Evolutionary conservation across 345 rosid genomes (phyloP), one percentile per base, ranked within the genome.

Genomic region (Ricinus communis): DNA sequence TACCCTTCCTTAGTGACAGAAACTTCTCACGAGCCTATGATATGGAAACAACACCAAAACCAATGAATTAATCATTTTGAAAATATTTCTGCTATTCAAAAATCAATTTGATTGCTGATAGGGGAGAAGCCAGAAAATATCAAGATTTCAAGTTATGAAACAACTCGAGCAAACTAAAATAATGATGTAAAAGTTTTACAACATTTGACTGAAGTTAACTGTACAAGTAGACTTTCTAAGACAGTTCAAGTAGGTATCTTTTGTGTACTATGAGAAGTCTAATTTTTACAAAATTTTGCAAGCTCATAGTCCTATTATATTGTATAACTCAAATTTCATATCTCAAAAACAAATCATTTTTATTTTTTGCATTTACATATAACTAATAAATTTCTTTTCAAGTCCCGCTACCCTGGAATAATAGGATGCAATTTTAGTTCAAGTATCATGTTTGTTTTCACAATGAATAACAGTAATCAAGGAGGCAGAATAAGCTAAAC

Each of bases 21-120:
- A 90, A 94, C 84, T 91, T 94, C 82, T 94, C 98, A 70, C 98
- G 97, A 75, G 97, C 93, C 98, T 94, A 77, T 27, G 30, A 8
- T 62, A 74, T 22, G 16, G 24, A 54, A 64, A 25, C n/a, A 53
- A 53, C 4, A 30, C 9, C n/a, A 13, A 53, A n/a, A 31, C 33
- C 51, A 69, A 63, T 63, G 27, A 53, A 43, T 54, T 52, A 62
- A 7, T 38, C 2, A n/a, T n/a, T 64, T 46, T 15, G 51, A 14
- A 27, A 21, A 47, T 65, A 8, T 30, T 30, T 64, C 22, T 25
- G 25, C 69, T 49, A 4, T 28, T 27, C 11, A 65, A 15, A 49
- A 36, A 49, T 47, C 15, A 65, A 41, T 64, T 25, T 62, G 19
- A 62, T 62, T 33, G 13, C 27, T 2, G 22, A 65, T 4, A 65